Base-by-base conservation (phyloP, 2,329 filamentous ascomycete genomes). In the Aplosporella prunicola region DNA sequence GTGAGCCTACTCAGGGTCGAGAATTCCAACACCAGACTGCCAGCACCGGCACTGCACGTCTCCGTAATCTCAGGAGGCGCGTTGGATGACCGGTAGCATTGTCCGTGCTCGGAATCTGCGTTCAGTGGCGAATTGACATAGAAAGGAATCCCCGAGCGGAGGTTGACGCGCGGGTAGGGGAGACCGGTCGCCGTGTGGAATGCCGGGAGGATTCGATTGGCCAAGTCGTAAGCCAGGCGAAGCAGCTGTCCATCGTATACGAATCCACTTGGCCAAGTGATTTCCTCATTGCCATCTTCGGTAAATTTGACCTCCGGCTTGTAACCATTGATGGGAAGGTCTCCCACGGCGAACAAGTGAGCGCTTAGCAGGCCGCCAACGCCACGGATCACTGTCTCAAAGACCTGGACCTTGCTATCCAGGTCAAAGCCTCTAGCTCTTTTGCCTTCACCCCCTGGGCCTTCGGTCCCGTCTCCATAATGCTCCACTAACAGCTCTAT, bases 341-440 rank as follows among this genome's bases (percentile, higher is more conserved):
- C 87, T 22, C 88, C 91, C 15, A 87, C 71, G 9, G 91, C 89
- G 57, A 98, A 98, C 27, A 95, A 66, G 63, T 98, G 91, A 2
- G 89, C 87, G 52, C 88, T 95, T 46, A 98, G 64, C 40, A 98
- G 67, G 1, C 91, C 91, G 10, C 91, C 91, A 30, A 93, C 75
- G 11, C 89, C 91, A 41, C 91, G 75, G 49, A 98, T 98, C 23
- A 94, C 89, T 1, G 89, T 96, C 66, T 98, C 91, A 53, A 98
- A 98, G 25, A 98, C 86, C 63, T 98, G 89, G 2, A 98, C 91
- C 62, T 96, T 98, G 65, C 88, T 94, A 61, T 98, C 89, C 26
- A 94, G 68, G 58, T 98, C 86, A 52, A 98, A 98, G 0, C 87
- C 91, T 38, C 78, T 74, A 3, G 79, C 78, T 45, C 86, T 71